Evolutionary conservation across 257 asterid species (phyloP).

Genomic region (Scutellaria minor): DNA sequence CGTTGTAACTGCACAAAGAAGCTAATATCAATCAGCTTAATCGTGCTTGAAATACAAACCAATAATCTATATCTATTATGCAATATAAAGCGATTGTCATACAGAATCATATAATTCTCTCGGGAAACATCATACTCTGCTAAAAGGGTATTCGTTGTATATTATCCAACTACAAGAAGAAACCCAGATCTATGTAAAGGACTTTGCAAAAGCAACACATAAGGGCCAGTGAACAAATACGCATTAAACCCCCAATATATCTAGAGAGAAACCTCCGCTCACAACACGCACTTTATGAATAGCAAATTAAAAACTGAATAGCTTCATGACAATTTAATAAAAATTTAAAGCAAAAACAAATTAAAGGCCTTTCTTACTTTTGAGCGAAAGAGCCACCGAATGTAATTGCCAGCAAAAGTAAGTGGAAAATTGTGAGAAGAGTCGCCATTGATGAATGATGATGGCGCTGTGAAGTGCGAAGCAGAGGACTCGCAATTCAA

Average conservation of each 20-base stretch:
- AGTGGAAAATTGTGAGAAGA: conserved; percentile 39
- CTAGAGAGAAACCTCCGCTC: conserved; percentile 16
- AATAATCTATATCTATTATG: not conserved
- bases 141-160: not conserved
- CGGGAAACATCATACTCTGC: not conserved
- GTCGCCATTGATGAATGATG: conserved; percentile 58
- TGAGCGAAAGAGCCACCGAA: conserved; percentile 41
- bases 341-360: not conserved
- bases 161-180: conserved; percentile 1
- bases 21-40: conserved; percentile 3
- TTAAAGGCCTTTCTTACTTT: conserved; percentile 43
- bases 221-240: not conserved
- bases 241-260: not conserved
- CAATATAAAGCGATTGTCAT: conserved; percentile 4
- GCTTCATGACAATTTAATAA: conserved; percentile 2
- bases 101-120: not conserved
- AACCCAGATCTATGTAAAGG: conserved; percentile 1
- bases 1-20: not conserved
- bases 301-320: not conserved
- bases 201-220: not conserved
- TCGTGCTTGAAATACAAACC: conserved; percentile 11
- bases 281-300: not conserved
- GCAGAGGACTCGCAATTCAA: conserved; percentile 5
- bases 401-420: conserved; percentile 39
- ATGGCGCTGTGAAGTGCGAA: conserved; percentile 31